Evolutionary conservation across 441 rosid genomes (phyloP).

Genomic region (Gossypium aridum): DNA sequence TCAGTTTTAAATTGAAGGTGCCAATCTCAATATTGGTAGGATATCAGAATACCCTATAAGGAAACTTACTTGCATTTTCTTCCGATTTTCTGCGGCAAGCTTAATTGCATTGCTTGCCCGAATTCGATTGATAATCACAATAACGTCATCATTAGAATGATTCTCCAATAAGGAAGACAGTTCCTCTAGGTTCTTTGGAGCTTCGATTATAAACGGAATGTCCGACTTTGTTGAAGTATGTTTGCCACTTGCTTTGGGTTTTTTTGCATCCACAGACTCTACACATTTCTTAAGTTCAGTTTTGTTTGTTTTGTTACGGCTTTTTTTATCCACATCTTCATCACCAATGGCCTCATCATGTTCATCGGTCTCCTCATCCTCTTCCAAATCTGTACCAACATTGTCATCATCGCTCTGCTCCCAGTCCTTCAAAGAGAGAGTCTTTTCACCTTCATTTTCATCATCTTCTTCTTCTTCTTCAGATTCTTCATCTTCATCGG

Average conservation of each 20-base stretch:
- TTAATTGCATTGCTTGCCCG: conserved; percentile 58
- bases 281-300: not conserved
- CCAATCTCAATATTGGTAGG: not conserved
- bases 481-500: conserved; percentile 30
- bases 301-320: no score
- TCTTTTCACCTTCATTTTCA: conserved; percentile 25
- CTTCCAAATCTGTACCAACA: conserved; percentile 51
- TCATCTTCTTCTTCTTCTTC: conserved; percentile 48
- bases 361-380: conserved; percentile 29
- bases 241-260: conserved; percentile 19
- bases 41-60: not conserved
- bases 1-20: conserved; percentile 9
- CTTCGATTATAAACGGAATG: conserved; percentile 72
- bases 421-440: conserved; percentile 58
- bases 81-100: conserved; percentile 84
- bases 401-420: conserved; percentile 87
- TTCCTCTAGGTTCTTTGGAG: conserved; percentile 71
- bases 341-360: conserved; percentile 20
- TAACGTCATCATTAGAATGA: conserved; percentile 44
- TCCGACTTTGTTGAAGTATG: conserved; percentile 30
- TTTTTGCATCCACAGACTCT: conserved; percentile 19
- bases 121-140: conserved; percentile 54
- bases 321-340: not conserved
- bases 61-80: conserved; percentile 84
- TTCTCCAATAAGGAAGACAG: conserved; percentile 42